Percentiles rank a stretch among this genome's conserved stretches.
These are phyloP conservation scores for Kwoniella newhampshirensis DNA, from an alignment of 768 basidiomycete genomes.

Conservation along the genomic window DNA sequence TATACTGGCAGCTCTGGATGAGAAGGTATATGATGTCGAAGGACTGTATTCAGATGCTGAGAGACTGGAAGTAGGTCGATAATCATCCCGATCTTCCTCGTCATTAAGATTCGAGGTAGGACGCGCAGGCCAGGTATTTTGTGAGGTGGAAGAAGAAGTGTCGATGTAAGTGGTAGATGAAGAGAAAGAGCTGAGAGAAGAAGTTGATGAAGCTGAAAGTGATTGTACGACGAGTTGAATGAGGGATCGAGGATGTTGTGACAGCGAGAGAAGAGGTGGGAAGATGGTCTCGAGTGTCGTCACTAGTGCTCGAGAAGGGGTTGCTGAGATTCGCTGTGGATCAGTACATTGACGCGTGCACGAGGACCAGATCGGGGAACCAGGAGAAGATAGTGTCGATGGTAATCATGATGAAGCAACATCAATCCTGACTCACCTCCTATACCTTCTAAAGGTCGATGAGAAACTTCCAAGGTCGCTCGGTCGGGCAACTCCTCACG, in stretches of 20 bases:
- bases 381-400: neutral
- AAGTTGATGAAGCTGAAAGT: slow-evolving; percentile 30
- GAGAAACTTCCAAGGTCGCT: slow-evolving; percentile 54
- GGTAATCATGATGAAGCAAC: slow-evolving; percentile 3
- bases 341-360: no score
- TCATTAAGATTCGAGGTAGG: neutral
- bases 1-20: slow-evolving; percentile 46
- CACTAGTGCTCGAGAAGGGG: slow-evolving; percentile 49
- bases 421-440: slow-evolving; percentile 44
- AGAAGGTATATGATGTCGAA: slow-evolving; percentile 19
- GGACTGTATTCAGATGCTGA: slow-evolving; percentile 19
- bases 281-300: slow-evolving; percentile 43
- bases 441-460: slow-evolving; percentile 53
- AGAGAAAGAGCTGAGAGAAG: slow-evolving; percentile 24
- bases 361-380: no score
- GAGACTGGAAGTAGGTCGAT: neutral
- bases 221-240: slow-evolving; percentile 56
- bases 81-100: slow-evolving; percentile 8
- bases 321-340: slow-evolving; percentile 42
- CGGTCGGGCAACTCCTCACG: slow-evolving; percentile 54
- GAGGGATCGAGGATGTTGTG: slow-evolving; percentile 54
- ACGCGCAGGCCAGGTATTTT: slow-evolving; percentile 22
- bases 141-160: neutral
- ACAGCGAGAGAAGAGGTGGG: slow-evolving; percentile 49
- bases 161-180: slow-evolving; percentile 5